phyloP scores from a whole-genome alignment of 1,284 basidiomycete species.

The Fomes fomentarius region DNA sequence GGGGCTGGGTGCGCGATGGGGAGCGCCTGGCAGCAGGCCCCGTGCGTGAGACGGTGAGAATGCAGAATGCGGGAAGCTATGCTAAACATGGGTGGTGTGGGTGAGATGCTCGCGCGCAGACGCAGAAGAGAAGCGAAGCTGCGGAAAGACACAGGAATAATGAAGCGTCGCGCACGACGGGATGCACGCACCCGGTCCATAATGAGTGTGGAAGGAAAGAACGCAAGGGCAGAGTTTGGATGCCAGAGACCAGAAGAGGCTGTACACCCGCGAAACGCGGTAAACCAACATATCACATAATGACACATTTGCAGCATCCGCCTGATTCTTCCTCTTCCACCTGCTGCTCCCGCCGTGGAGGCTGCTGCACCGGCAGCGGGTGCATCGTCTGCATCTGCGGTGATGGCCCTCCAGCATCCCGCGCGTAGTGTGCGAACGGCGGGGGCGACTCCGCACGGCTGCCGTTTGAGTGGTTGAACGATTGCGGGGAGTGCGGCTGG shows the following conservation, averaged over 20 bases:
- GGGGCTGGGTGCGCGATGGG: too few species aligned
- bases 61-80: neutral
- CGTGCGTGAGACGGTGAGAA: too few species aligned
- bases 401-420: conserved; percentile 10
- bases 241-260: too few species aligned
- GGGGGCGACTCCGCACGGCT: conserved; percentile 50
- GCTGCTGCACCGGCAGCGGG: conserved; percentile 14
- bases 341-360: conserved; percentile 11
- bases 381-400: conserved; percentile 22
- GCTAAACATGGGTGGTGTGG: neutral
- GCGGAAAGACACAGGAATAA: neutral
- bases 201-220: neutral
- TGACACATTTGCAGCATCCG: conserved; percentile 42
- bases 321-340: conserved; percentile 32
- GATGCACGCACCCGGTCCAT: neutral
- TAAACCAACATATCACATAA: conserved; percentile 36
- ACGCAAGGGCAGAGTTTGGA: too few species aligned
- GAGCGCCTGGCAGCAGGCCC: too few species aligned
- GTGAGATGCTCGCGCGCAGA: too few species aligned
- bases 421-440: conserved; percentile 61
- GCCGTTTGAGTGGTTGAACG: conserved; percentile 13
- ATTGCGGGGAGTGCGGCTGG: conserved; percentile 2
- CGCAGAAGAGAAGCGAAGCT: neutral
- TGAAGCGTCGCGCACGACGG: neutral
- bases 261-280: conserved; percentile 4